A percentile compares a stretch with the other conserved stretches of the same genome.
Conservation (phyloP, 73 alveolate genomes). For the Tetrahymena thermophila region DNA sequence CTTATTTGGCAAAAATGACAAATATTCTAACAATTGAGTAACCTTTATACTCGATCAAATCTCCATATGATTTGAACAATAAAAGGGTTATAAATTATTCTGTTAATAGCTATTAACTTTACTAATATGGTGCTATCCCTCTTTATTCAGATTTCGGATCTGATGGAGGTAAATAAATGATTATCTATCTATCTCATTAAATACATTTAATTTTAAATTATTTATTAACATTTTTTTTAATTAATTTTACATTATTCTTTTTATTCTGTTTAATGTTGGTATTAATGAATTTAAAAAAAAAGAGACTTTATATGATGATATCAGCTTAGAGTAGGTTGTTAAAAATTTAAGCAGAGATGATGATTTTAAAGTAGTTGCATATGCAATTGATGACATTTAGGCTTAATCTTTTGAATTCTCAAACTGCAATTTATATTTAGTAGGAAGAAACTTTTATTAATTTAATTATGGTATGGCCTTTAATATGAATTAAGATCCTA, state of each 20-base stretch:
- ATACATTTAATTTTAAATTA: no score
- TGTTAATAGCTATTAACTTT: background rate
- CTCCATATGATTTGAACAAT: background rate
- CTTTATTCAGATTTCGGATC: background rate
- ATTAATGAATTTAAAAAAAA: no score
- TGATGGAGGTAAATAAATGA: background rate
- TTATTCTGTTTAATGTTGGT: no score
- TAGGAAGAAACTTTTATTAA: background rate
- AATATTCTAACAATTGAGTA: background rate
- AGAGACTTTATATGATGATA: background rate
- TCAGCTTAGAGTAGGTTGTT: background rate
- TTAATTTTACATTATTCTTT: no score
- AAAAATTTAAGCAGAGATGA: background rate
- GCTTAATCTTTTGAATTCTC: background rate
- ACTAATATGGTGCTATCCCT: background rate
- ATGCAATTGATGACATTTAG: background rate
- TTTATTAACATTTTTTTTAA: no score
- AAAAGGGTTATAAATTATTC: background rate
- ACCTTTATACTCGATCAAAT: background rate
- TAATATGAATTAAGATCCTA: background rate
- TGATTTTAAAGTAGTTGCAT: background rate
- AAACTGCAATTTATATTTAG: background rate
- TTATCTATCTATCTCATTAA: no score
- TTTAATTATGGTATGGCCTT: background rate
- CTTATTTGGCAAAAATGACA: background rate